Evolutionary conservation across 1,139 yeast species (phyloP).

Genomic region (Kurtzmaniella quercitrusa): DNA sequence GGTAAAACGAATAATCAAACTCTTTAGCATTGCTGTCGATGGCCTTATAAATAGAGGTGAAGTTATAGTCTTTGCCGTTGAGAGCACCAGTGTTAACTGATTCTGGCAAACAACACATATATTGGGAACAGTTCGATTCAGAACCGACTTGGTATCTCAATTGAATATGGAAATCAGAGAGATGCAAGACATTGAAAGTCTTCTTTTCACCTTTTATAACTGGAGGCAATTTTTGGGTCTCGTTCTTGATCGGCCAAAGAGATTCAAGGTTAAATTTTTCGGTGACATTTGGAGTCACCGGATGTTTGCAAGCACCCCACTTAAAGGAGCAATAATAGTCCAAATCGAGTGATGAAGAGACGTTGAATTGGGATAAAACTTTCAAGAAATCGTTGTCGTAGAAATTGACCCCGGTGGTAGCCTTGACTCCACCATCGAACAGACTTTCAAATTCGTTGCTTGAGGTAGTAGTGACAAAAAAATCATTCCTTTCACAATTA

Average conservation of each 20-base stretch:
- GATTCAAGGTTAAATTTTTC: conserved; percentile 20
- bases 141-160: conserved; percentile 52
- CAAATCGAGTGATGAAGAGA: conserved; percentile 33
- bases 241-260: conserved; percentile 31
- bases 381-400: conserved; percentile 39
- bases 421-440: conserved; percentile 8
- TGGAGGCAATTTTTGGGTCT: conserved; percentile 22
- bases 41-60: conserved; percentile 20
- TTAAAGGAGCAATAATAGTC: conserved; percentile 32
- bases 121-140: conserved; percentile 55
- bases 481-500: conserved; percentile 33
- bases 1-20: conserved; percentile 22
- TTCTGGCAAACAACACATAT: conserved; percentile 48
- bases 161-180: conserved; percentile 63
- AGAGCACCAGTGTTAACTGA: conserved; percentile 28
- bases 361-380: conserved; percentile 31
- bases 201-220: conserved; percentile 18
- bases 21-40: conserved; percentile 15
- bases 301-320: conserved; percentile 23
- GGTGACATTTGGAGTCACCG: conserved; percentile 25
- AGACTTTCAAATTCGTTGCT: conserved; percentile 17
- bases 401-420: conserved; percentile 27
- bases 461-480: conserved; percentile 35
- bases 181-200: conserved; percentile 57
- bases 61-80: conserved; percentile 26